Conservation (phyloP, 2,329 filamentous ascomycete genomes). For the Penicillium brevicompactum region DNA sequence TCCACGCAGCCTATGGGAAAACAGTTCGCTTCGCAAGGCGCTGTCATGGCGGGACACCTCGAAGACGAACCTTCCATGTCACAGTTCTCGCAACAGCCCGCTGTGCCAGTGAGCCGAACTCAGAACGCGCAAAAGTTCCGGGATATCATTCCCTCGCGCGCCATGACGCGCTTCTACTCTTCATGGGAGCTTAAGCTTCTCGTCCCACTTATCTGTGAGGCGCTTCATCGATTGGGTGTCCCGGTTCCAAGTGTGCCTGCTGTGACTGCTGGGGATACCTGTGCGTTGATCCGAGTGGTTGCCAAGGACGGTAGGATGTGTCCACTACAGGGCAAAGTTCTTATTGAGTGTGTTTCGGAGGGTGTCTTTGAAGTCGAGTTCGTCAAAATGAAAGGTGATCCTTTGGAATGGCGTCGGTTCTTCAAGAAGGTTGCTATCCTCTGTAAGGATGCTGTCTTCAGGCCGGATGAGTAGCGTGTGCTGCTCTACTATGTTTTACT, state of each 20-base stretch:
- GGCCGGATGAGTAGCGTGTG: slow-evolving; percentile 48
- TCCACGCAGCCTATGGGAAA: slow-evolving; percentile 51
- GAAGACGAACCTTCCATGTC: slow-evolving; percentile 80
- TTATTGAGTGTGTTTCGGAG: slow-evolving; percentile 48
- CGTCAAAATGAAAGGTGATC: slow-evolving; percentile 92
- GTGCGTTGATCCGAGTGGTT: slow-evolving; percentile 70
- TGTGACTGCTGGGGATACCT: slow-evolving; percentile 53
- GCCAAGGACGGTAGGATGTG: slow-evolving; percentile 61
- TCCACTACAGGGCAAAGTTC: slow-evolving; percentile 46
- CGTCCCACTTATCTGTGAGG: slow-evolving; percentile 76
- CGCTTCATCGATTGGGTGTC: slow-evolving; percentile 82
- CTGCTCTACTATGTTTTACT: neutral
- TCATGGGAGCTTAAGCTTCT: slow-evolving; percentile 73
- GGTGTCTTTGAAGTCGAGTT: slow-evolving; percentile 84
- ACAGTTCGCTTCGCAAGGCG: slow-evolving; percentile 35
- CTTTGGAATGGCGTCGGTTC: slow-evolving; percentile 91
- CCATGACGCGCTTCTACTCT: slow-evolving; percentile 90
- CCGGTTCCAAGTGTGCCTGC: slow-evolving; percentile 59
- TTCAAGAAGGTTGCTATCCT: slow-evolving; percentile 94
- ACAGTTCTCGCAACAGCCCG: slow-evolving; percentile 80
- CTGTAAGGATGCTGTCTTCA: slow-evolving; percentile 81
- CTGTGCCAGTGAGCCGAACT: slow-evolving; percentile 80
- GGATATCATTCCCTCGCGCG: slow-evolving; percentile 86
- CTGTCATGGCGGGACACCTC: slow-evolving; percentile 63
- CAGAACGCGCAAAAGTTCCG: slow-evolving; percentile 85